These are phyloP conservation scores for Massospora cicadina DNA, from an alignment of 371 early-diverging fungal genomes.

Conservation along the genomic window DNA sequence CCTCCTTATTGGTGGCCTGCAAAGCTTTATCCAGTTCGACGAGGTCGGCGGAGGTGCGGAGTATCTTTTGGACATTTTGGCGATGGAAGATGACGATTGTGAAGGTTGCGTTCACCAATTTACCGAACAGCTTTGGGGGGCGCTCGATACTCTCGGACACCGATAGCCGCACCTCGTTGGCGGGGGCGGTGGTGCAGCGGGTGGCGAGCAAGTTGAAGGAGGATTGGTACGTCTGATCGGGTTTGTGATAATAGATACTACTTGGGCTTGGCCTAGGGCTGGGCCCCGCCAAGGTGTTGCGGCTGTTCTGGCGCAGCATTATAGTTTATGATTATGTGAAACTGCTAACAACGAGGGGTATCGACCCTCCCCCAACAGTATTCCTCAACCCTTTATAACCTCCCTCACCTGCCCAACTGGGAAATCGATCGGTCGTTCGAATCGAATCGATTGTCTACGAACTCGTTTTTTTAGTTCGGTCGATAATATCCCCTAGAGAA, in stretches of 20 bases:
- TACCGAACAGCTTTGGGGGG: neutral
- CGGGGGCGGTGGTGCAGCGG: neutral
- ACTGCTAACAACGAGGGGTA: too few relatives aligned
- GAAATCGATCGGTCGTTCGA: too few relatives aligned
- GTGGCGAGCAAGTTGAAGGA: neutral
- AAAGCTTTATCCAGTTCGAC: neutral
- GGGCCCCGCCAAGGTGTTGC: neutral
- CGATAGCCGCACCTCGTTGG: neutral
- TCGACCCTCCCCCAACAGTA: too few relatives aligned
- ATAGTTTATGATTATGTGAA: too few relatives aligned
- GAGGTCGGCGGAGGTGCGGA: neutral
- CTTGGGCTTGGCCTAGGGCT: too few relatives aligned
- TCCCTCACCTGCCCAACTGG: too few relatives aligned
- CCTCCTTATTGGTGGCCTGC: neutral
- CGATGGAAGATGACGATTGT: neutral
- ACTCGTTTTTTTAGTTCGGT: too few relatives aligned
- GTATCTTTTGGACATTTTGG: neutral
- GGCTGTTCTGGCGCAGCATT: neutral
- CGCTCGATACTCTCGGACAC: neutral
- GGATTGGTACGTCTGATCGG: neutral
- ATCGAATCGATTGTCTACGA: too few relatives aligned
- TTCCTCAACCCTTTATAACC: too few relatives aligned
- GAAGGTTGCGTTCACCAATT: neutral
- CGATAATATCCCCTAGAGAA: too few relatives aligned
- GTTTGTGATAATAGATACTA: neutral